phyloP scores from a whole-genome alignment of 2,329 filamentous ascomycete genomes.

The Nemania sp. region DNA sequence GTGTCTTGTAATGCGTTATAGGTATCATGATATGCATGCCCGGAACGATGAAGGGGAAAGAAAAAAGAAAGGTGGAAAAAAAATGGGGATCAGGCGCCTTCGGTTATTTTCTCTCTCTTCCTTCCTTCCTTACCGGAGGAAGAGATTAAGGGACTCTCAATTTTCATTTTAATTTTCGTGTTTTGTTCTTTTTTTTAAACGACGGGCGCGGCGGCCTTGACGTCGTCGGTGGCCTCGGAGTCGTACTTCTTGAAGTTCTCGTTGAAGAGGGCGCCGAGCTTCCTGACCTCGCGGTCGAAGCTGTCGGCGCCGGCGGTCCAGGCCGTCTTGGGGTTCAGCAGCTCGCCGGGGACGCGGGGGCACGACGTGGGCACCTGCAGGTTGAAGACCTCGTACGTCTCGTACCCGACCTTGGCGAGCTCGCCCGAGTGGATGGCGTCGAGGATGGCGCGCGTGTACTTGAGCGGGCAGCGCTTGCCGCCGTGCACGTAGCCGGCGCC shows the following conservation, averaged over 20 bases:
- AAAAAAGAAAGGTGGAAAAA: slow-evolving; percentile 5
- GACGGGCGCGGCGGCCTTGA: slow-evolving; percentile 68
- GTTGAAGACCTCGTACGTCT: slow-evolving; percentile 96
- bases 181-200: slow-evolving; percentile 19
- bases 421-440: slow-evolving; percentile 97
- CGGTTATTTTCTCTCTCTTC: no score
- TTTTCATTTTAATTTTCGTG: slow-evolving; percentile 15
- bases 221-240: slow-evolving; percentile 79
- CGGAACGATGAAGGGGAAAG: neutral
- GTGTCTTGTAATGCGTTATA: slow-evolving; percentile 11
- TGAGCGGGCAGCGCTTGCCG: slow-evolving; percentile 95
- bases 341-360: slow-evolving; percentile 84
- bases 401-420: slow-evolving; percentile 90
- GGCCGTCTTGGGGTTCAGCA: slow-evolving; percentile 91
- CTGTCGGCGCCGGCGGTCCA: slow-evolving; percentile 83
- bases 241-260: slow-evolving; percentile 99
- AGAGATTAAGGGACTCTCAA: no score
- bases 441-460: slow-evolving; percentile 98
- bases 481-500: slow-evolving; percentile 83
- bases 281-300: slow-evolving; percentile 87
- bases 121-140: no score
- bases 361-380: slow-evolving; percentile 92
- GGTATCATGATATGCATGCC: slow-evolving; percentile 19
- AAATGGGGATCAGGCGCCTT: no score
- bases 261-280: slow-evolving; percentile 86